phyloP scores from a whole-genome alignment of 2,329 filamentous ascomycete genomes.

The Colletotrichum limetticola region DNA sequence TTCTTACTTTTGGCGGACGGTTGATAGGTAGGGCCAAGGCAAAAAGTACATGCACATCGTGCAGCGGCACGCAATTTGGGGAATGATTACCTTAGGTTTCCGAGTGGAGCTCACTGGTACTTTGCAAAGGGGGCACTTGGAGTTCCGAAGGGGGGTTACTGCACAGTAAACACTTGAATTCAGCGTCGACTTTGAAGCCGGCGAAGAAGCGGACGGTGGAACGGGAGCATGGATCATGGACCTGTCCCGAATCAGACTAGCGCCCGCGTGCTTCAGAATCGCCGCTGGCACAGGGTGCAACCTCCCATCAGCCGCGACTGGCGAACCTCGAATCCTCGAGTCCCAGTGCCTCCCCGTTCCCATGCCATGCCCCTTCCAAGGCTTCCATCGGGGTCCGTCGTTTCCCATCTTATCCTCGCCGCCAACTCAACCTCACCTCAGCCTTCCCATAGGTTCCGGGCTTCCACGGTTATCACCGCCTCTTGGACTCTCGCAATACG shows the following conservation, averaged over 20 bases:
- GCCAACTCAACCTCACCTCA: neutral
- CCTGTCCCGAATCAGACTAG: constrained; percentile 23
- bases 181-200: neutral
- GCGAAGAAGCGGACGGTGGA: neutral
- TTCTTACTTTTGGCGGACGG: constrained; percentile 12
- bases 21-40: constrained; percentile 15
- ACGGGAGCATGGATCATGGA: constrained; percentile 24
- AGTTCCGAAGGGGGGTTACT: neutral
- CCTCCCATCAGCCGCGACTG: constrained; percentile 25
- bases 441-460: neutral
- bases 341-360: neutral
- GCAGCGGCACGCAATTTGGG: constrained; percentile 16
- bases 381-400: neutral
- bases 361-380: too few relatives aligned
- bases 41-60: neutral
- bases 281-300: constrained; percentile 11
- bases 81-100: neutral
- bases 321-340: constrained; percentile 3
- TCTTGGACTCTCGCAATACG: neutral
- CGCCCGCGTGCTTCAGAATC: constrained; percentile 2
- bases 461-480: neutral
- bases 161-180: neutral
- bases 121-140: neutral
- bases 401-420: neutral
- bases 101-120: constrained; percentile 2